These are phyloP conservation scores for Salvia splendens DNA, from an alignment of 257 asterid species.

Conservation along the genomic window DNA sequence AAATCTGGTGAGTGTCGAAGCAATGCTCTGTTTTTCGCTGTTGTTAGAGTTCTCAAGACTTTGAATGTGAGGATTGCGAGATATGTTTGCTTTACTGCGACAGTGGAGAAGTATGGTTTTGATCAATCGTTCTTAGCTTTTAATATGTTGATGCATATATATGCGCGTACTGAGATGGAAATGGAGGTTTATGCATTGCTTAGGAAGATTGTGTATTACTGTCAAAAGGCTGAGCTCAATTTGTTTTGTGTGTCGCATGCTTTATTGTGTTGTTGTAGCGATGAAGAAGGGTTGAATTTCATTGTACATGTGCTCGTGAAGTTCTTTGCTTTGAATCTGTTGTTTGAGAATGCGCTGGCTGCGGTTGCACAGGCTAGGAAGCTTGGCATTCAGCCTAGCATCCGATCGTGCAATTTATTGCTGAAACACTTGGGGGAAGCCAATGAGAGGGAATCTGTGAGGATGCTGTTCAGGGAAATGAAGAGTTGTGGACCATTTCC, in stretches of 20 bases:
- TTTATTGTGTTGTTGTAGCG: slow-evolving; percentile 38
- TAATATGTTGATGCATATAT: slow-evolving; percentile 44
- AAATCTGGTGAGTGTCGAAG: slow-evolving; percentile 22
- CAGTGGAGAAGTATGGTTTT: slow-evolving; percentile 53
- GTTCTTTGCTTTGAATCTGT: slow-evolving; percentile 51
- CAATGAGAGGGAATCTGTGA: slow-evolving; percentile 34
- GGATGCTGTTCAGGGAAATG: slow-evolving; percentile 48
- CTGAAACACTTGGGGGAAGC: slow-evolving; percentile 60
- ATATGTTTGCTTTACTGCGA: slow-evolving; percentile 36
- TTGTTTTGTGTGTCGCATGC: slow-evolving; percentile 38
- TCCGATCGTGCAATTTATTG: slow-evolving; percentile 60
- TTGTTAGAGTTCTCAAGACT: slow-evolving; percentile 59
- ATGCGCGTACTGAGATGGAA: slow-evolving; percentile 55
- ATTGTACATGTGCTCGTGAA: slow-evolving; percentile 46
- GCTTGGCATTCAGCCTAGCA: slow-evolving; percentile 44
- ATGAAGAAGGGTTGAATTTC: slow-evolving; percentile 30
- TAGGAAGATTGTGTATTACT: slow-evolving; percentile 46
- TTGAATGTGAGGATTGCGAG: slow-evolving; percentile 51
- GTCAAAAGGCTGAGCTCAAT: slow-evolving; percentile 39
- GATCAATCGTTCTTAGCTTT: slow-evolving; percentile 39
- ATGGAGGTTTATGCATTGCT: slow-evolving; percentile 48
- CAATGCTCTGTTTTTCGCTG: slow-evolving; percentile 39
- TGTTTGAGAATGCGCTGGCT: slow-evolving; percentile 52
- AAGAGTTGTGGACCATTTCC: slow-evolving; percentile 60
- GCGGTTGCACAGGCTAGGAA: slow-evolving; percentile 43